phyloP scores from a whole-genome alignment of 768 basidiomycete genomes.

The Boletus rex-veris region DNA sequence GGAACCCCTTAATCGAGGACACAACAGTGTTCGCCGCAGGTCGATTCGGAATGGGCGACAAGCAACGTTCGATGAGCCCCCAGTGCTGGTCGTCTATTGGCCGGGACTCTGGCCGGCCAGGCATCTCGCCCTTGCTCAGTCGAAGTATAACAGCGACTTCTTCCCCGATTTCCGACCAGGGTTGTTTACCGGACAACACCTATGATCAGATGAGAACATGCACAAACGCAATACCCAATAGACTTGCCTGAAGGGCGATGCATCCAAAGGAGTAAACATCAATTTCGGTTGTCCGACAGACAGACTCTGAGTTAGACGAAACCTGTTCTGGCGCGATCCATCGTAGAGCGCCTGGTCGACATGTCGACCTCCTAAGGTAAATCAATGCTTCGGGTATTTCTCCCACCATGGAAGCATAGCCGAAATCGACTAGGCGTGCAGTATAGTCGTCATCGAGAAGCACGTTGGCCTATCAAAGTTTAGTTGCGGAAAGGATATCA shows the following conservation, averaged over 20 bases:
- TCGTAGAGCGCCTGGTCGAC: background rate
- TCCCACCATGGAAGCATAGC: constrained; percentile 1
- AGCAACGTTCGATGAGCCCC: background rate
- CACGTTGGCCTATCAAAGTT: background rate
- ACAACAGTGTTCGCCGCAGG: background rate
- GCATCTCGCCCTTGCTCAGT: background rate
- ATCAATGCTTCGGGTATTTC: background rate
- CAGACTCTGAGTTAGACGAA: background rate
- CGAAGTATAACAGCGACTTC: background rate
- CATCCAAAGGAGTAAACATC: constrained; percentile 6
- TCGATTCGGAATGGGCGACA: background rate
- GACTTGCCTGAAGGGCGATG: background rate
- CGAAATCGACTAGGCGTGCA: constrained; percentile 1
- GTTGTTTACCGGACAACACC: background rate
- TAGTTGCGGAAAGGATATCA: background rate
- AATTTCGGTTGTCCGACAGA: background rate
- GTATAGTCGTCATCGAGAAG: background rate
- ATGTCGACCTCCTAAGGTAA: background rate
- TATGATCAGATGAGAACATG: background rate
- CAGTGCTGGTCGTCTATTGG: background rate
- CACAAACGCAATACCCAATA: no score
- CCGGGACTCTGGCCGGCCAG: background rate
- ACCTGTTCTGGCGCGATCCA: constrained; percentile 3
- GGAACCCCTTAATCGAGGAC: background rate
- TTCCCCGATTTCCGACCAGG: background rate